These are phyloP conservation scores for Didymella glomerata DNA, from an alignment of 2,329 filamentous ascomycete genomes.

Conservation along the genomic window DNA sequence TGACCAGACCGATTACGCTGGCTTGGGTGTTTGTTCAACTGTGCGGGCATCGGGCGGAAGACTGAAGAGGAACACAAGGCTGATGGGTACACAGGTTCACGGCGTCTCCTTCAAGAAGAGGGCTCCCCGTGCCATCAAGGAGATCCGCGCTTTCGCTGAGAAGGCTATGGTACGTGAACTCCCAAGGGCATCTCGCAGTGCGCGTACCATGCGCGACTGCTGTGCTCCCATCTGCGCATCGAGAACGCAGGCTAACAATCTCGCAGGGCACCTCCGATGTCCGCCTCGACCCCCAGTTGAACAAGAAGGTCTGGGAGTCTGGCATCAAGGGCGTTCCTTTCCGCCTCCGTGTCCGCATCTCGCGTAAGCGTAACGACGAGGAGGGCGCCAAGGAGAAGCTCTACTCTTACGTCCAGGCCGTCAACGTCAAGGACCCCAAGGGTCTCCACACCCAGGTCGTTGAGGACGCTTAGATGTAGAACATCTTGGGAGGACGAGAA, in stretches of 20 bases:
- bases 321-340: conserved; percentile 99
- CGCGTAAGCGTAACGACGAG: conserved; percentile 99
- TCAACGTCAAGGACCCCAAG: conserved; percentile 99
- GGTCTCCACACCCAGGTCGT: conserved; percentile 93
- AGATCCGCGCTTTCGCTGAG: conserved; percentile 94
- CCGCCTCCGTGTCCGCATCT: conserved; percentile 97
- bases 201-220: background rate
- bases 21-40: conserved; percentile 21
- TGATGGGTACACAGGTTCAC: conserved; percentile 78
- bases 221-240: background rate
- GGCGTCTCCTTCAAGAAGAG: conserved; percentile 99
- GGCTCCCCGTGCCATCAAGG: conserved; percentile 98
- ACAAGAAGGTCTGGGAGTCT: conserved; percentile 99
- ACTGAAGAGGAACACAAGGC: conserved; percentile 60
- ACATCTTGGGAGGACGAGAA: conserved; percentile 22
- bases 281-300: conserved; percentile 96
- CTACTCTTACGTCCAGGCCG: conserved; percentile 99
- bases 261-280: conserved; percentile 91
- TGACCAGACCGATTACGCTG: conserved; percentile 33
- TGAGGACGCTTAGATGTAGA: conserved; percentile 64
- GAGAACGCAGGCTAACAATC: conserved; percentile 25
- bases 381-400: conserved; percentile 99
- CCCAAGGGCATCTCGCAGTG: background rate
- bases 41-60: conserved; percentile 69
- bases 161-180: conserved; percentile 86